Conservation (phyloP, 2,329 filamentous ascomycete genomes). For the Sodiomyces alkalinus region DNA sequence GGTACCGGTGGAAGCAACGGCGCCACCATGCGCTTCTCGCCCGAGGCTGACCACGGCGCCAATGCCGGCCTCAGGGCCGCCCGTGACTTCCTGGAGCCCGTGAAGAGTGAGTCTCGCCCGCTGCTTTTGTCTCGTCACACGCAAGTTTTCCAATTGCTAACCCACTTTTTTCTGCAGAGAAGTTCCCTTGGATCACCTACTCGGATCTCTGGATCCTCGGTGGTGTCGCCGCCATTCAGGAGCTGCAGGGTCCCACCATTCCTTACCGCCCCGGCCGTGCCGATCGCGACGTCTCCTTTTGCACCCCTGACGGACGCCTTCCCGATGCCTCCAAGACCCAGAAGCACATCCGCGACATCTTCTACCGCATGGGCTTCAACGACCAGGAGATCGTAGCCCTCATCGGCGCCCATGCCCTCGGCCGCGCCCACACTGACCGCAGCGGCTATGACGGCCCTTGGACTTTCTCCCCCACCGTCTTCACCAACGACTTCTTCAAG, state of each 20-base stretch:
- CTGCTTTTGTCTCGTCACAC: neutral
- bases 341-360: slow-evolving; percentile 79
- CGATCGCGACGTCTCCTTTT: slow-evolving; percentile 67
- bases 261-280: slow-evolving; percentile 77
- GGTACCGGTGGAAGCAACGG: slow-evolving; percentile 89
- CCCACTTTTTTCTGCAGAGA: slow-evolving; percentile 30
- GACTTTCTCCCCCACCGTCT: slow-evolving; percentile 79
- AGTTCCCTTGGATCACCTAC: slow-evolving; percentile 93
- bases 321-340: slow-evolving; percentile 66
- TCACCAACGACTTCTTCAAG: slow-evolving; percentile 92
- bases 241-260: slow-evolving; percentile 81
- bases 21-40: slow-evolving; percentile 89
- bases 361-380: slow-evolving; percentile 94
- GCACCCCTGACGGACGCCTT: slow-evolving; percentile 83
- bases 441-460: slow-evolving; percentile 80
- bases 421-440: slow-evolving; percentile 79
- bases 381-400: slow-evolving; percentile 94
- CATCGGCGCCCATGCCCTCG: slow-evolving; percentile 70
- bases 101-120: slow-evolving; percentile 49
- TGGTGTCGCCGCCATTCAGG: slow-evolving; percentile 76
- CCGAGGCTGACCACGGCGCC: slow-evolving; percentile 80
- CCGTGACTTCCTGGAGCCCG: slow-evolving; percentile 81
- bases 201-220: slow-evolving; percentile 93
- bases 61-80: slow-evolving; percentile 81
- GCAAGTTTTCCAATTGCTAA: too few relatives aligned